Conservation (phyloP, 768 basidiomycete genomes). For the Mycena alexandri region DNA sequence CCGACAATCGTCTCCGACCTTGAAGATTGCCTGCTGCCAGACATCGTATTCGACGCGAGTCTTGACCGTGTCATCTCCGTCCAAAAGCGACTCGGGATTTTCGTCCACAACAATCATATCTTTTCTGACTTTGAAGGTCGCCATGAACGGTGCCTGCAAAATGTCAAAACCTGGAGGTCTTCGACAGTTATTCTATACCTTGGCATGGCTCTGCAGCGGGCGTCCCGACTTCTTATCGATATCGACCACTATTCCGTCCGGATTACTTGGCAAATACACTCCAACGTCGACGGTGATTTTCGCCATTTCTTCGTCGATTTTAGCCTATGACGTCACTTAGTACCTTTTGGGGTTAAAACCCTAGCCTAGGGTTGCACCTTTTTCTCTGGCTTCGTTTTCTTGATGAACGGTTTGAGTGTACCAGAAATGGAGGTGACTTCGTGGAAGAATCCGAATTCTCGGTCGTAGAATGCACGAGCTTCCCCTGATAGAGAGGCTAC, state of each 20-base stretch:
- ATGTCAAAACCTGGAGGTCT: conserved; percentile 2
- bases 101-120: conserved; percentile 75
- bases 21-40: conserved; percentile 99
- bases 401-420: conserved; percentile 96
- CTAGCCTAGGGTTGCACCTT: conserved; percentile 66
- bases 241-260: conserved; percentile 96
- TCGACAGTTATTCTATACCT: conserved; percentile 60
- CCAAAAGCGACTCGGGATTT: conserved; percentile 81
- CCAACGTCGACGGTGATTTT: conserved; percentile 95
- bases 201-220: conserved; percentile 97
- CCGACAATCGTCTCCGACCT: conserved; percentile 98
- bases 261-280: conserved; percentile 97
- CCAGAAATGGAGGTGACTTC: conserved; percentile 98
- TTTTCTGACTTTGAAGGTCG: conserved; percentile 98
- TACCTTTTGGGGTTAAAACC: conserved; percentile 7
- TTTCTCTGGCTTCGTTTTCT: conserved; percentile 95
- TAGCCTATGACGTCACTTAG: conserved; percentile 68
- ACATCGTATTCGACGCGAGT: conserved; percentile 81
- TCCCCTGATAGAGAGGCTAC: conserved; percentile 90
- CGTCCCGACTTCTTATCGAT: conserved; percentile 97
- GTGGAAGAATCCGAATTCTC: conserved; percentile 95
- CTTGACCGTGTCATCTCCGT: conserved; percentile 69
- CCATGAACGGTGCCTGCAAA: conserved; percentile 98
- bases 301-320: conserved; percentile 99
- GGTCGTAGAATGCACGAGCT: conserved; percentile 90